Base-by-base conservation (phyloP, 2,329 filamentous ascomycete species). In the Celoporthe dispersa region DNA sequence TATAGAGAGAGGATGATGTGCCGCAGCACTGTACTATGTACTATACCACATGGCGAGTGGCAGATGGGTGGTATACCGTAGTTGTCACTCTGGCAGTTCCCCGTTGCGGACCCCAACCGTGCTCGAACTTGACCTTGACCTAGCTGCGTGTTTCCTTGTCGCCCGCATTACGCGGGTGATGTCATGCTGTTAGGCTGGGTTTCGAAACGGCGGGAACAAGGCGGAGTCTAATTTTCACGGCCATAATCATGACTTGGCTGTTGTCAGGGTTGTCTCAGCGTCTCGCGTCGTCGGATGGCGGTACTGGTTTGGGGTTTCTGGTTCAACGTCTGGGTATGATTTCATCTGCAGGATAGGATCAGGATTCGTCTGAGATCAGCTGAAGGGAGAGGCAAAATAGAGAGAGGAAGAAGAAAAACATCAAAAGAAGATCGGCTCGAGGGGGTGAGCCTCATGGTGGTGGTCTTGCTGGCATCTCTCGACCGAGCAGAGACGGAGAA, bases 151-250 rank as follows among this genome's bases (percentile, higher is more conserved):
- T 57, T 57, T 41, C 51, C 22, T 59, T 53, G 44, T 37, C 44
- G 31, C 48, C 51, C 16, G 65, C 55, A 48, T 61, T 67, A 55
- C 37, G 39, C 12, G n/a, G 65, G 65, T 67, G 65, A 67, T 67
- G 65, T 67, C 65, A 67, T 67, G 65, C 51, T 25, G 53, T 51
- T 28, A 60, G 4, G n/a, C 22, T 51, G 53, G 53, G 55, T 48
- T 31, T 51, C 33, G 35, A 63, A 44, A 63, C 35, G n/a, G 37
- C 35, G 60, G 31, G 60, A 44, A 63, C 37, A 44, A 63, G 39
- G 60, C 60, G 60, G 37, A 67, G 55, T 28, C 48, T 25, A n/a
- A 57, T 31, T 31, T 48, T 33, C 41, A 53, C 44, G 31, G 44
- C 44, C 25, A 25, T 44, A 19, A n/a, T 35, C 3, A 25, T 33